Base-by-base conservation (phyloP, 108 stramenopile species). In the Pseudonitzschia pungens region DNA sequence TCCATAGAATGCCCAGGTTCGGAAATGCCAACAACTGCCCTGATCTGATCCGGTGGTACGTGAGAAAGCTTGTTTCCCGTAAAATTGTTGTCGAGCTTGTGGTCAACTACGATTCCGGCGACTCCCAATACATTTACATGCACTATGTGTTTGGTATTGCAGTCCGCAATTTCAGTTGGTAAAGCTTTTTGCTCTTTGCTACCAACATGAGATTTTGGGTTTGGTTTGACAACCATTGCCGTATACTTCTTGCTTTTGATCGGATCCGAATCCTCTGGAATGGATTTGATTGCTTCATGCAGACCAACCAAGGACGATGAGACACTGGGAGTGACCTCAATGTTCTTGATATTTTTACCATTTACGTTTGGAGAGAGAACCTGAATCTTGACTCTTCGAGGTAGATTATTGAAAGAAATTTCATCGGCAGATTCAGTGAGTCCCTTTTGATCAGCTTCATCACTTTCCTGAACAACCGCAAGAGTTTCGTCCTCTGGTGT, bases 21-120 rank as follows among this genome's bases (percentile, higher is more conserved):
- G 6, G 66, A 58, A 0, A 75, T 53, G 36, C 65, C 74, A 18
- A 75, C 74, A 9, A 75, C 67, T 6, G 67, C 62, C 11, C 36
- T 68, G 66, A 75, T 68, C 2, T 68, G 36, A 6, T 57, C 36
- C 12, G 72, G 72, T 14, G 59, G 62, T n/a, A 43, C 63, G 4
- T 62, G 72, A 28, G 31, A 48, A 43, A 14, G 9, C 29, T 67
- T 43, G 6, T 55, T 0, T 33, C 44, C 42, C 29, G 40, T 75
- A 26, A 20, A 52, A 28, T 43, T 15, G 16, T 33, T 54, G 42
- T 56, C 68, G 12, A 26, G n/a, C 10, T 33, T 43, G 15, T 43
- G 66, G 68, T 75, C 74, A 5, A 75, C 66, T 7, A 66, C 66
- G 21, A 75, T 58, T 11, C 74, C 74, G n/a, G 74, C 74, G 18